A percentile compares a stretch with the other conserved stretches of the same genome.
Conservation (phyloP, 768 basidiomycete genomes). For the Tricholoma hemisulphureum region DNA sequence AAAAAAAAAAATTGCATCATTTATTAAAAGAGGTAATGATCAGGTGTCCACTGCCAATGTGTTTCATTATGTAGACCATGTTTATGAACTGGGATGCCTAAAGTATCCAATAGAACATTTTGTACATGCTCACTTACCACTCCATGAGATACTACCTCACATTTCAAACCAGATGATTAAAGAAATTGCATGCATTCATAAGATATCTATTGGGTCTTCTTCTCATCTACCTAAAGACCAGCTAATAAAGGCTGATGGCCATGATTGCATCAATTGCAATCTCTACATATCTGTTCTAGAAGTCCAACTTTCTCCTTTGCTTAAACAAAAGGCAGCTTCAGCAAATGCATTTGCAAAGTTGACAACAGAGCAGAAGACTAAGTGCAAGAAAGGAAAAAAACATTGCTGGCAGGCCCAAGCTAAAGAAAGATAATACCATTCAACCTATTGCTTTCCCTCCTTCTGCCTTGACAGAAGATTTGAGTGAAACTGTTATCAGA, state of each 20-base stretch:
- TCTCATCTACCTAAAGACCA: not conserved
- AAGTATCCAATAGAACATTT: not conserved
- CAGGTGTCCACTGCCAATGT: not conserved
- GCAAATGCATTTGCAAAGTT: not conserved
- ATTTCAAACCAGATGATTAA: not conserved
- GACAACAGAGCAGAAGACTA: not conserved
- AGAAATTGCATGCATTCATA: not conserved
- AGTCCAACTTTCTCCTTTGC: not conserved
- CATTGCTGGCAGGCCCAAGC: not conserved
- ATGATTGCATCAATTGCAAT: conserved; percentile 2
- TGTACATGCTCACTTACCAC: not conserved
- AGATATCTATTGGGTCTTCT: not conserved
- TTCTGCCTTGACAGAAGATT: not conserved
- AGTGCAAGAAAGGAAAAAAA: not conserved
- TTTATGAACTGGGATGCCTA: not conserved
- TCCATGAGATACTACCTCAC: not conserved
- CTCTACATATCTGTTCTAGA: not conserved
- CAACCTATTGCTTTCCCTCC: not conserved
- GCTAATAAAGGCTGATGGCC: not conserved
- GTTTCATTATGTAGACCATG: conserved; percentile 1
- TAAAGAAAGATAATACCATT: not conserved
- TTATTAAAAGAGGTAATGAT: not conserved
- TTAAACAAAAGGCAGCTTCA: not conserved
- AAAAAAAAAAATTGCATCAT: not conserved
- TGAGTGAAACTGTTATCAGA: not conserved